Conservation (phyloP, 108 stramenopile species). For the Discostella stelligeroides region DNA sequence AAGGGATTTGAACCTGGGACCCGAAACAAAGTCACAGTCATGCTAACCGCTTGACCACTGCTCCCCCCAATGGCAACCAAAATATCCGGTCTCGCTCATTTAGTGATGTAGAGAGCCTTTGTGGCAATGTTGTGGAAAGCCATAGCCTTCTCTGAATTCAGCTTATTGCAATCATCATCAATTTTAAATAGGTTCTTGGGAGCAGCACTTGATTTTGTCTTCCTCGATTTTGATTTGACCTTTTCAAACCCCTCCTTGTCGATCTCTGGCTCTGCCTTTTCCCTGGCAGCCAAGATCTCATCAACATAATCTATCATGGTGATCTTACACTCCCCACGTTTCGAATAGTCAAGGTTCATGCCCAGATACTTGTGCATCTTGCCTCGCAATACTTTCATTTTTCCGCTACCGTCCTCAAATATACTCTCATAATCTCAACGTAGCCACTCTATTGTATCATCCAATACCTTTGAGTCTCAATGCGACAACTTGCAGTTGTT, state of each 20-base stretch:
- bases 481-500: slow-evolving; percentile 49
- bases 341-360: slow-evolving; percentile 3
- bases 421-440: no score
- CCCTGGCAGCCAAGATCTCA: no score
- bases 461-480: slow-evolving; percentile 17
- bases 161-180: neutral
- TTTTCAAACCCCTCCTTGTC: neutral
- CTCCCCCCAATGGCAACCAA: neutral
- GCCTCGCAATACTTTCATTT: slow-evolving; percentile 13
- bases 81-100: slow-evolving; percentile 13
- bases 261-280: no score
- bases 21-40: no score
- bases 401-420: slow-evolving; percentile 20
- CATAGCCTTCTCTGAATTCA: neutral
- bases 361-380: slow-evolving; percentile 14
- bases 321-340: neutral
- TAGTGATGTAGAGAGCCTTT: no score
- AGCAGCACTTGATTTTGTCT: neutral
- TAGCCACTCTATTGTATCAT: no score
- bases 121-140: neutral
- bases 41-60: no score
- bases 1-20: no score
- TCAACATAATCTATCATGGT: slow-evolving; percentile 13
- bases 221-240: neutral
- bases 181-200: slow-evolving; percentile 13